phyloP scores from a whole-genome alignment of 2,329 filamentous ascomycete genomes.

The Cephalotrichum gorgonifer region DNA sequence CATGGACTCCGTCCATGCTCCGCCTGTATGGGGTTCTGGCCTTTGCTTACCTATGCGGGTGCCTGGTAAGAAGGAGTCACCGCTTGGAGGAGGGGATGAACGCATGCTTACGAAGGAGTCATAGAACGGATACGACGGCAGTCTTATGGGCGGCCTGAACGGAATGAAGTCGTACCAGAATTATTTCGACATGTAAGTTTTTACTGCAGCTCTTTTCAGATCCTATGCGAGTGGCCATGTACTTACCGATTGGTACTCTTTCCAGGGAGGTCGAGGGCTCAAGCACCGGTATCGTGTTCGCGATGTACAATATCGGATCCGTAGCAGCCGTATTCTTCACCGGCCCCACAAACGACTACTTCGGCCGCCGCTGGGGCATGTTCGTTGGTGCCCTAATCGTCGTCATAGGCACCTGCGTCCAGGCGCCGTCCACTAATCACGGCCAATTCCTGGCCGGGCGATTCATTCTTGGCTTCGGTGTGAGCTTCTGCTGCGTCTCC shows the following conservation, averaged over 20 bases:
- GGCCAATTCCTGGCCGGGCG: conserved; percentile 38
- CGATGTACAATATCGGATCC: conserved; percentile 52
- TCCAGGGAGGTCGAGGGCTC: background rate
- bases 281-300: conserved; percentile 25
- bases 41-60: conserved; percentile 17
- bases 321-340: conserved; percentile 48
- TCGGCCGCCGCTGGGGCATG: conserved; percentile 44
- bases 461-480: conserved; percentile 41
- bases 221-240: too few species aligned
- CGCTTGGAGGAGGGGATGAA: too few species aligned
- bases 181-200: conserved; percentile 26
- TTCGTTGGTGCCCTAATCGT: conserved; percentile 37
- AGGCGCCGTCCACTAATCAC: conserved; percentile 30
- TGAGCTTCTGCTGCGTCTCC: conserved; percentile 36
- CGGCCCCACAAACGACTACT: conserved; percentile 39
- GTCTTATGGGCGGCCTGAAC: conserved; percentile 46
- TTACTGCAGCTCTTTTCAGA: background rate
- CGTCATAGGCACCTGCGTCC: conserved; percentile 41
- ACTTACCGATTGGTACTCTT: too few species aligned
- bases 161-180: conserved; percentile 42
- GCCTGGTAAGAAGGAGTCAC: conserved; percentile 15
- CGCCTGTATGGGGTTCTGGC: conserved; percentile 14
- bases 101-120: background rate
- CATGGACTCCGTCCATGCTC: conserved; percentile 20
- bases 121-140: conserved; percentile 19